phyloP scores from a whole-genome alignment of 2,329 filamentous ascomycete genomes.

The Eutypa lata region DNA sequence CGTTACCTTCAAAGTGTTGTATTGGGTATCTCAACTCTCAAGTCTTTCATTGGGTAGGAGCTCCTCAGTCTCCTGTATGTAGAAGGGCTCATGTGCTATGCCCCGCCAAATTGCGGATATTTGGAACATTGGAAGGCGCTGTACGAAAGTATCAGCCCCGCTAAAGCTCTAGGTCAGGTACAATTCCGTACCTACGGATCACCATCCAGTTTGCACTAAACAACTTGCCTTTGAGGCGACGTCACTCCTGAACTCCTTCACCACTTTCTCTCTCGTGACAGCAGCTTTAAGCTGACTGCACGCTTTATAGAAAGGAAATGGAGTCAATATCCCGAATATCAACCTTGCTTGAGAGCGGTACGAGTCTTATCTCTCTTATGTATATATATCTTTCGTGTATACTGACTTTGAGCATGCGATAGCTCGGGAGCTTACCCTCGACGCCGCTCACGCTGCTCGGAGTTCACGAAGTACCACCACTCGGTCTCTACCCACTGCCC shows the following conservation, averaged over 20 bases:
- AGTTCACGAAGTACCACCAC: conserved; percentile 55
- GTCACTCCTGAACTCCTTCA: neutral
- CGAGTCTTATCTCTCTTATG: conserved; percentile 22
- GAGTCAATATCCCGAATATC: conserved; percentile 96
- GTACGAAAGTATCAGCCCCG: conserved; percentile 4
- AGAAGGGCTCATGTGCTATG: no score
- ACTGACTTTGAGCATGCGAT: conserved; percentile 11
- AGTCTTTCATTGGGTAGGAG: no score
- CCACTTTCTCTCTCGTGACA: conserved; percentile 6
- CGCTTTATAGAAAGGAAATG: conserved; percentile 51
- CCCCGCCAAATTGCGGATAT: no score
- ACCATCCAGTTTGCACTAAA: no score
- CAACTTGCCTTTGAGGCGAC: no score
- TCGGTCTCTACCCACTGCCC: conserved; percentile 68
- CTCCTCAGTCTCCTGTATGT: no score
- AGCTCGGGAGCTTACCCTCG: conserved; percentile 93
- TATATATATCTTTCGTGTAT: conserved; percentile 3
- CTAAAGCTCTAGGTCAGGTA: conserved; percentile 4
- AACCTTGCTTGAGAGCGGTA: conserved; percentile 91
- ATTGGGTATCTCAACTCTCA: no score
- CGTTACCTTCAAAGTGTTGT: no score
- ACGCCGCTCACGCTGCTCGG: conserved; percentile 88
- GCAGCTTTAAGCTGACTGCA: conserved; percentile 25
- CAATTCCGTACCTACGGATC: neutral
- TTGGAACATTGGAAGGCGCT: no score